Evolutionary conservation across 2,329 filamentous ascomycete species (phyloP).

Genomic region (Kalaharituber pfeilii): DNA sequence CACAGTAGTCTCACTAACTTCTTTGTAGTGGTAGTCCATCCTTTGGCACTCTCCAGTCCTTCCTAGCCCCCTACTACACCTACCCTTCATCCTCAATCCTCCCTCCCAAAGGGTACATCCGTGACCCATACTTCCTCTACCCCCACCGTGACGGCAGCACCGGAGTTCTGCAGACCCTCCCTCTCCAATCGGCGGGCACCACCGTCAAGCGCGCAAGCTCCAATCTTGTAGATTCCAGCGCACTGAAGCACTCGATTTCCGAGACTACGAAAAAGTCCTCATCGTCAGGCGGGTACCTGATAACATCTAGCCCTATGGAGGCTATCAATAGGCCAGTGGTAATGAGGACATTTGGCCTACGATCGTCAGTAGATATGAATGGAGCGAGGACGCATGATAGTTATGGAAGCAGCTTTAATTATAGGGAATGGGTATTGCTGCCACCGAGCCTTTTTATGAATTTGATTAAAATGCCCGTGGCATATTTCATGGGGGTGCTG

Average conservation of each 20-base stretch:
- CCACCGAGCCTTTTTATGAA: not conserved
- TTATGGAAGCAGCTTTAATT: not conserved
- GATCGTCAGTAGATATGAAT: not conserved
- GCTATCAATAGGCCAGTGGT: slow-evolving; percentile 3
- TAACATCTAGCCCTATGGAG: not conserved
- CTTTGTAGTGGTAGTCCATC: not conserved
- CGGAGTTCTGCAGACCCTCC: not conserved
- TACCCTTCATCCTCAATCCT: not conserved
- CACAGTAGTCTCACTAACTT: not conserved
- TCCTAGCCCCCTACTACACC: not conserved
- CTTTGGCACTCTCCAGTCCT: not conserved
- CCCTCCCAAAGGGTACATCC: not conserved
- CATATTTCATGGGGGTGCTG: not conserved
- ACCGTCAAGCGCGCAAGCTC: not conserved
- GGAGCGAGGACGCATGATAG: not conserved
- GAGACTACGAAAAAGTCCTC: not conserved
- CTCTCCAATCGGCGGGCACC: not conserved
- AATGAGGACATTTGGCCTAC: not conserved
- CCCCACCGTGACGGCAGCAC: not conserved
- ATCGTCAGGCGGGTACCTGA: not conserved
- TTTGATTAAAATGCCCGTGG: not conserved
- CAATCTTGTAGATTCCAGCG: not conserved
- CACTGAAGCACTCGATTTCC: not conserved
- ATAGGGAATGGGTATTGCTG: not conserved
- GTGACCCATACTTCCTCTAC: not conserved